Evolutionary conservation across 345 rosid genomes (phyloP).

Genomic region (Psidium guajava): DNA sequence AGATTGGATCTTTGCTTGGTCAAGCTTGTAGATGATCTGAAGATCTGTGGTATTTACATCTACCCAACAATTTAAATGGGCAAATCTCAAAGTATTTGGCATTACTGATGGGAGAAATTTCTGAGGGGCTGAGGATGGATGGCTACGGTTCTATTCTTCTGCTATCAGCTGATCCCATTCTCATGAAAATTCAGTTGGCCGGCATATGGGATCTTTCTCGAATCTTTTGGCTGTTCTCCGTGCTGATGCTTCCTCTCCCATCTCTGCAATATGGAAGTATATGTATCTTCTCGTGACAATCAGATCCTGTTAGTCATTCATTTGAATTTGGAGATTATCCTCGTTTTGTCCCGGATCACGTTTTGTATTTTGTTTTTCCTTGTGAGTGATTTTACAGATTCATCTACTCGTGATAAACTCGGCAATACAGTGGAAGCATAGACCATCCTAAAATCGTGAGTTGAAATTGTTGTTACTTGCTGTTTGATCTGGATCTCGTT

Average conservation of each 20-base stretch:
- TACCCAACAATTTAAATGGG: neutral
- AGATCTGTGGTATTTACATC: neutral
- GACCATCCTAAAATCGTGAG: neutral
- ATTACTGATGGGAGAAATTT: neutral
- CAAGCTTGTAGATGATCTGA: neutral
- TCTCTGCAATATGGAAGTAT: neutral
- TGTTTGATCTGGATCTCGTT: neutral
- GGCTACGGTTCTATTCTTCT: neutral
- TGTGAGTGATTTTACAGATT: neutral
- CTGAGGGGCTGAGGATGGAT: neutral
- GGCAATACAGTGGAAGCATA: neutral
- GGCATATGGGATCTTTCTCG: neutral
- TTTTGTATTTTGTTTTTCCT: neutral
- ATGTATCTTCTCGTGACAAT: neutral
- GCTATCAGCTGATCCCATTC: neutral
- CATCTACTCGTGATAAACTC: neutral
- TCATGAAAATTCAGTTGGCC: neutral
- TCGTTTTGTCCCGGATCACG: neutral
- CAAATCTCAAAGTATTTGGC: slow-evolving; percentile 3
- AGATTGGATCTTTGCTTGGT: neutral
- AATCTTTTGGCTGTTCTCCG: neutral
- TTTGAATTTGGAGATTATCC: neutral
- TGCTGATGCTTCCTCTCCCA: neutral
- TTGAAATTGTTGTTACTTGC: neutral
- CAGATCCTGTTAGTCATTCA: neutral